phyloP scores from a whole-genome alignment of 768 basidiomycete species.

The Rhodotorula taiwanensis region DNA sequence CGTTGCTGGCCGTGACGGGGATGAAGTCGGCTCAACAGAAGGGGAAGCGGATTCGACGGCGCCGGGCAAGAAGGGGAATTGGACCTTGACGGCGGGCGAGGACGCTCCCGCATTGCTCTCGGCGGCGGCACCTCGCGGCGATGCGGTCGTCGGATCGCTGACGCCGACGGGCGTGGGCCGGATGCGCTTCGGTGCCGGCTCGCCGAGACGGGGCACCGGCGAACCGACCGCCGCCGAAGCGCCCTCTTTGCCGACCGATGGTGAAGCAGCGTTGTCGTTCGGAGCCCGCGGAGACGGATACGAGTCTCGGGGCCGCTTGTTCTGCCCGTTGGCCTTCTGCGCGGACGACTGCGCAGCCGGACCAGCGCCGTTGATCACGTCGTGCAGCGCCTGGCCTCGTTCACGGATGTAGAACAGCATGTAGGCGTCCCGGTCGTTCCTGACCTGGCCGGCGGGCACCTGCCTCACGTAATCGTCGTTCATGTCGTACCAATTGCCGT shows the following conservation, averaged over 20 bases:
- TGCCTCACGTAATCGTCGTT: conserved; percentile 74
- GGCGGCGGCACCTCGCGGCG: too few relatives aligned
- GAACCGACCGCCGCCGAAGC: background rate
- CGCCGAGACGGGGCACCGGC: background rate
- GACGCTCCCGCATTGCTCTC: background rate
- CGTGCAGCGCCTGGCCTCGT: conserved; percentile 43
- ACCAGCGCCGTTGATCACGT: background rate
- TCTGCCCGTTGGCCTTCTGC: background rate
- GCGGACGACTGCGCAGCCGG: background rate
- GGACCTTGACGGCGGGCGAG: background rate
- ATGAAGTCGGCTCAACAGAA: too few relatives aligned
- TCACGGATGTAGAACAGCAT: conserved; percentile 84
- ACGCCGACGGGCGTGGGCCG: background rate
- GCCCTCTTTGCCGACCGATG: too few relatives aligned
- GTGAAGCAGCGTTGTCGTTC: too few relatives aligned
- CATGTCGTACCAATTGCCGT: conserved; percentile 74
- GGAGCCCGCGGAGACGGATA: too few relatives aligned
- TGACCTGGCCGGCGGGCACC: conserved; percentile 46
- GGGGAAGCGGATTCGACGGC: too few relatives aligned
- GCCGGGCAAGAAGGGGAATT: background rate
- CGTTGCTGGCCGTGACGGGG: too few relatives aligned
- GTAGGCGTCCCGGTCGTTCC: conserved; percentile 73
- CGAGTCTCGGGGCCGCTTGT: background rate
- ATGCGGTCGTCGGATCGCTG: background rate
- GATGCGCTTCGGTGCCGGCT: background rate